Conservation (phyloP, 768 basidiomycete species). For the Phallus indusiatus region DNA sequence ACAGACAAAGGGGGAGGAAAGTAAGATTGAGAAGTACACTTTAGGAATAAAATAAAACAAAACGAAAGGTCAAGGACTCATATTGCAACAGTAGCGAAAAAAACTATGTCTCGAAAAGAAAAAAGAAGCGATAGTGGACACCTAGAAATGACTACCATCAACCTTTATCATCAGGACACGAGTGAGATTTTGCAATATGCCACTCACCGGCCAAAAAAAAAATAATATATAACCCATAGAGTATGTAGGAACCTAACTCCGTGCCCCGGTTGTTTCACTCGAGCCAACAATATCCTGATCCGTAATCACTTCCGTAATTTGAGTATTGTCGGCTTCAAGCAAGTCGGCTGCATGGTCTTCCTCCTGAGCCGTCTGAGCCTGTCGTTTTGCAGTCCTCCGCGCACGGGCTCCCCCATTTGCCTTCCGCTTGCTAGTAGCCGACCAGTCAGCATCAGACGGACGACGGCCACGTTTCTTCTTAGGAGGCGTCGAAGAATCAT, state of each 20-base stretch:
- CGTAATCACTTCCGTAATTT: background rate
- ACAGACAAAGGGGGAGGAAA: no score
- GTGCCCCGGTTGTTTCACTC: background rate
- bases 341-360: background rate
- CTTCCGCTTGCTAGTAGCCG: background rate
- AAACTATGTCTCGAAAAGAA: no score
- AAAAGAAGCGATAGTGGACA: no score
- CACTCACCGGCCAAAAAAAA: no score
- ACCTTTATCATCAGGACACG: no score
- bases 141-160: no score
- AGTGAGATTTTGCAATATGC: no score
- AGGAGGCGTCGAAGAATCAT: conserved; percentile 8
- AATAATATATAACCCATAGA: no score
- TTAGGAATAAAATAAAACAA: no score
- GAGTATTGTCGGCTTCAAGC: background rate
- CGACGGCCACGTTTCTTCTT: conserved; percentile 7
- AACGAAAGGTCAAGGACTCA: no score
- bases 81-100: no score
- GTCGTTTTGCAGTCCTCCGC: conserved; percentile 1
- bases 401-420: background rate
- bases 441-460: conserved; percentile 7
- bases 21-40: no score
- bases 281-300: conserved; percentile 2
- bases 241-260: background rate
- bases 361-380: background rate